These are phyloP conservation scores for Colletotrichum neosansevieriae DNA, from an alignment of 2,329 filamentous ascomycete genomes.

Conservation along the genomic window DNA sequence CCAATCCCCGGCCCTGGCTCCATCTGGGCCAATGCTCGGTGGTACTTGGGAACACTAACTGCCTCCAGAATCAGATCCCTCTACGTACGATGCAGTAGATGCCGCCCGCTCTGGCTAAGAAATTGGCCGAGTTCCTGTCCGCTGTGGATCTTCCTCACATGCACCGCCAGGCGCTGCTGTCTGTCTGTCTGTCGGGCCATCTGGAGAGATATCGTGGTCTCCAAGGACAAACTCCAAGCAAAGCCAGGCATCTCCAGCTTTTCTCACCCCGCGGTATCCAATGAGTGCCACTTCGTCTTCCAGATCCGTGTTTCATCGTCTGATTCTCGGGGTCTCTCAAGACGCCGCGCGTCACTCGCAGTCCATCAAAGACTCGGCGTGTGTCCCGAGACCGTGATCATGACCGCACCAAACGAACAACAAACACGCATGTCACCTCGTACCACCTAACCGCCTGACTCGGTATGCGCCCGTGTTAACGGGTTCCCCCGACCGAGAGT, in stretches of 20 bases:
- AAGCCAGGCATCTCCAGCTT: slow-evolving; percentile 25
- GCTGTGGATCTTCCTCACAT: slow-evolving; percentile 32
- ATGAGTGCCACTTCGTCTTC: not conserved
- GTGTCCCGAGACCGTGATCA: too few species aligned
- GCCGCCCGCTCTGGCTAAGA: slow-evolving; percentile 26
- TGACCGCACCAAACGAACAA: not conserved
- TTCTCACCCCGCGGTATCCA: slow-evolving; percentile 20
- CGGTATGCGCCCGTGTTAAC: slow-evolving; percentile 21
- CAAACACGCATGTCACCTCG: slow-evolving; percentile 12
- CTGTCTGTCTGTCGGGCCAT: not conserved
- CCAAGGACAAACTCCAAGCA: slow-evolving; percentile 20
- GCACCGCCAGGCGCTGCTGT: slow-evolving; percentile 10
- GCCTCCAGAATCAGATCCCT: slow-evolving; percentile 20
- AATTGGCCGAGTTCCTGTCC: slow-evolving; percentile 41
- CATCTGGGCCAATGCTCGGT: slow-evolving; percentile 47
- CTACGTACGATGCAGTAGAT: slow-evolving; percentile 36
- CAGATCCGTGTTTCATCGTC: slow-evolving; percentile 28
- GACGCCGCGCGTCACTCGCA: not conserved
- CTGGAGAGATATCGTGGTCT: slow-evolving; percentile 28
- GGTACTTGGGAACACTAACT: slow-evolving; percentile 44
- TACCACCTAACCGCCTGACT: slow-evolving; percentile 25
- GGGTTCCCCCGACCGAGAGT: not conserved
- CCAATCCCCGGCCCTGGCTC: slow-evolving; percentile 39
- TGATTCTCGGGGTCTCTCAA: slow-evolving; percentile 25
- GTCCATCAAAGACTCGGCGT: not conserved